Evolutionary conservation across 345 rosid species (phyloP), one percentile per base, ranked within the genome.

Genomic region (Linum usitatissimum): DNA sequence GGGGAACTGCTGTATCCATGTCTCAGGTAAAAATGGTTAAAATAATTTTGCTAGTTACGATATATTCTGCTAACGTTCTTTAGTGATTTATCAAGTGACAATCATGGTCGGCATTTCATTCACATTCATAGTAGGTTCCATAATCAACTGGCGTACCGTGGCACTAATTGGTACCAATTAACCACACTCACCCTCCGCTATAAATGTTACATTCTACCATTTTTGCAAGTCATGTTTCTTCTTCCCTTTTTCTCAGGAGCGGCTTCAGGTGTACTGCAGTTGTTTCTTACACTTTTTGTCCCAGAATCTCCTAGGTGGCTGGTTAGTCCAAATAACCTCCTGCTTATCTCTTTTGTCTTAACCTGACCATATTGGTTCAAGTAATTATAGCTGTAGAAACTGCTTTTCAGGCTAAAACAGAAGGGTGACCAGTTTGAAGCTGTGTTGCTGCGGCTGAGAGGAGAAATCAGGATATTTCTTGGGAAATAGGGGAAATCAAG

Each of bases 251-350:
- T 3, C 31, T 57, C 60, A 57, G 60, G 60, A 23, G 31, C 31
- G 6, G 9, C 31, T 57, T 28, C 60, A 3, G 19, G 30, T 57
- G 15, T 57, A 9, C 31, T 57, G 15, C 31, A 57, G 21, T 6
- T 19, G 28, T 8, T 19, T 21, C 30, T 57, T 18, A 14, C 31
- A 14, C 21, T 19, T 28, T 57, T 57, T 14, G 9, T 57, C 13
- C 60, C 60, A 13, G 60, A 57, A 28, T 57, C 60, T 23, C 60
- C 60, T 19, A 57, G 60, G 31, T 57, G 60, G 60, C 15, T 57
- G 60, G 60, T 57, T 5, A 23, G 13, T 10, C 20, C 14, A 18
- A 21, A 55, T 6, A 54, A 54, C 9, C 28, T 13, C 3, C 21
- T 18, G 1, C 5, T 18, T 5, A 55, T 55, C 20, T 18, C 18